Evolutionary conservation across 2,329 filamentous ascomycete species (phyloP), one percentile per base, ranked within the genome.

Genomic region (Clarireedia homoeocarpa): DNA sequence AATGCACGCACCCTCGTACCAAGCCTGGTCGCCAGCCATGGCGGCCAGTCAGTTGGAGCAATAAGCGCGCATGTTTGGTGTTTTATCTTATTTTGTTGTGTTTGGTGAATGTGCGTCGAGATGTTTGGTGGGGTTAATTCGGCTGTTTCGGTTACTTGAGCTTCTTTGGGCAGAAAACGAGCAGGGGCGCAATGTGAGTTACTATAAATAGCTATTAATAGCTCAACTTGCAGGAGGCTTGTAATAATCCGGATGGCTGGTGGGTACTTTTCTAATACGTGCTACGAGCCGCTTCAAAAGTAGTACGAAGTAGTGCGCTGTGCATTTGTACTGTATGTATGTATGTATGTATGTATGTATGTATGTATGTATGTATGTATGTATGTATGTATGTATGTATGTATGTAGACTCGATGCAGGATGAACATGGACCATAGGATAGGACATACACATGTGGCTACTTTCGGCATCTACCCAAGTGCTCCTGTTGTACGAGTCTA

Each of bases 211-310:
- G 30, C 30, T 34, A 34, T 34, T 34, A 34, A 36, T 53, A 53
- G 51, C 36, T 38, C 12, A 53, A 38, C 42, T 34, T 53, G 51
- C 51, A 53, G 34, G 6, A 20, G 6, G 23, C 27, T 20, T 36
- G 10, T 12, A 27, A n/a, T 14, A 38, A 45, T 30, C 34, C 44
- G 44, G 34, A 53, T 53, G 51, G 23, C 51, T 24, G 34, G 24
- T 34, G 23, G 23, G 42, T 23, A 53, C 48, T 53, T 27, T 42
- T 42, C 51, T 42, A 53, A 53, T 53, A 20, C 20, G 51, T 53
- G 48, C 51, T 36, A 48, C 40, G 42, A 53, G 51, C 40, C 51
- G 27, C 42, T 53, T 34, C 14, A 7, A 47, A 17, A 20, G 24
- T 17, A 26, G 7, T 15, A 15, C 23, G 10, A 17, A 26, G 14